These are phyloP conservation scores for Rhizophora mangle DNA, from an alignment of 345 rosid species.

Conservation along the genomic window DNA sequence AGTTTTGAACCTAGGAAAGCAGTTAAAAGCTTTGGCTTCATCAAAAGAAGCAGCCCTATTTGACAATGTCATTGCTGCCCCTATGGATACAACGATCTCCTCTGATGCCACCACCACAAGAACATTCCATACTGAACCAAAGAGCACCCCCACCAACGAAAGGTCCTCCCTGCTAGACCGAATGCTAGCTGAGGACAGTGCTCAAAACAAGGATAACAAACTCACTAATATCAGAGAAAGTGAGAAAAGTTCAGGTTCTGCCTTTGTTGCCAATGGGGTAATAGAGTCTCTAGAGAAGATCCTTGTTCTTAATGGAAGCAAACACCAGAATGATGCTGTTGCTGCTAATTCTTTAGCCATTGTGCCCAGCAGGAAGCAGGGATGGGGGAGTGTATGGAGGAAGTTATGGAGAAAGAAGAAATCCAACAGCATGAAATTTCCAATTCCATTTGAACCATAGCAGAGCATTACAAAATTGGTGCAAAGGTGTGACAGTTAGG, in stretches of 20 bases:
- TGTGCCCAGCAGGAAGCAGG: conserved; percentile 51
- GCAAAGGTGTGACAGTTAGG: neutral
- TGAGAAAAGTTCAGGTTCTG: conserved; percentile 15
- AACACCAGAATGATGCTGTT: conserved; percentile 16
- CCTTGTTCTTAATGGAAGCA: conserved; percentile 11
- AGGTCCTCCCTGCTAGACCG: conserved; percentile 76
- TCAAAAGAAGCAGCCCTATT: conserved; percentile 55
- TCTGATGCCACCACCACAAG: conserved; percentile 15
- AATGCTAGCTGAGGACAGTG: conserved; percentile 79
- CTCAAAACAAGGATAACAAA: conserved; percentile 14
- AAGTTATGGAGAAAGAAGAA: conserved; percentile 63
- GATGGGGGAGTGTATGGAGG: conserved; percentile 60
- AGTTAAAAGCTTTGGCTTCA: conserved; percentile 70
- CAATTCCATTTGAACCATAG: conserved; percentile 34
- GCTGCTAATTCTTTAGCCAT: conserved; percentile 45
- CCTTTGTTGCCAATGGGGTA: conserved; percentile 29
- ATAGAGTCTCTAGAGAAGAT: conserved; percentile 43
- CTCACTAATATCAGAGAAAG: conserved; percentile 22
- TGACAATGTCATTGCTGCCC: conserved; percentile 43
- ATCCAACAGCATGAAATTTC: conserved; percentile 38
- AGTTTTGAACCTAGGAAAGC: conserved; percentile 81
- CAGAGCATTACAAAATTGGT: conserved; percentile 5
- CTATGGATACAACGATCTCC: conserved; percentile 21
- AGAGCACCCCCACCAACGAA: conserved; percentile 42
- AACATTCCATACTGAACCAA: conserved; percentile 25